Evolutionary conservation across 495 filamentous ascomycete genomes (phyloP).

Genomic region (Penicillium nucicola): DNA sequence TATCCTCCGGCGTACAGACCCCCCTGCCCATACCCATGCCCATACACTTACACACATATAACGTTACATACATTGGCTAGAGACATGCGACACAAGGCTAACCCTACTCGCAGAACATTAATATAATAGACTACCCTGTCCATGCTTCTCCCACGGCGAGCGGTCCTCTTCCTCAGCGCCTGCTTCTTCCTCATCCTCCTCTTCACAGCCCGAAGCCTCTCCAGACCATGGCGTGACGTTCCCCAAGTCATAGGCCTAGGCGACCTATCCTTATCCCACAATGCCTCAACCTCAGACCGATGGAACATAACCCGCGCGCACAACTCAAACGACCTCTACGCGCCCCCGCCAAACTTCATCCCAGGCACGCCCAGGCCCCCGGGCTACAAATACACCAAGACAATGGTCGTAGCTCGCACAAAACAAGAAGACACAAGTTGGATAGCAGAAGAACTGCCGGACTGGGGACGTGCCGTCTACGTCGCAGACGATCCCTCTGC

Average conservation of each 20-base stretch:
- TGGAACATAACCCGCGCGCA: slow-evolving; percentile 25
- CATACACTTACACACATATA: too few relatives aligned
- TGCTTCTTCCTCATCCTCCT: slow-evolving; percentile 32
- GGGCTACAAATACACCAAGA: slow-evolving; percentile 44
- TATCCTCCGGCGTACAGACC: too few relatives aligned
- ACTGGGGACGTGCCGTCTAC: slow-evolving; percentile 60
- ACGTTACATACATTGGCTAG: too few relatives aligned
- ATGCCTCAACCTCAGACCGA: not conserved
- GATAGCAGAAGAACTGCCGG: slow-evolving; percentile 54
- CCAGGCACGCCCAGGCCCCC: slow-evolving; percentile 41
- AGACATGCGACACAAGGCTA: slow-evolving; percentile 1
- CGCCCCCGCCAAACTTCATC: slow-evolving; percentile 32
- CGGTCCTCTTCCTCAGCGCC: slow-evolving; percentile 34
- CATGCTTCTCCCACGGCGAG: slow-evolving; percentile 41
- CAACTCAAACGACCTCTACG: slow-evolving; percentile 21
- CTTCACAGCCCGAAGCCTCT: slow-evolving; percentile 29
- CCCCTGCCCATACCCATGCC: too few relatives aligned
- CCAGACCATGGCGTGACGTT: slow-evolving; percentile 31
- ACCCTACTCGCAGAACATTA: not conserved
- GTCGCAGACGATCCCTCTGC: slow-evolving; percentile 60
- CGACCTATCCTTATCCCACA: slow-evolving; percentile 21
- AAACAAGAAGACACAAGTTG: slow-evolving; percentile 57
- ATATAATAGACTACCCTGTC: slow-evolving; percentile 8
- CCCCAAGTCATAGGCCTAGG: slow-evolving; percentile 39
- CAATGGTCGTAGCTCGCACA: slow-evolving; percentile 57